Percentiles rank a stretch among this genome's conserved stretches.
phyloP scores from a whole-genome alignment of 148 eudicot genomes.

The Polygonum maritimum region DNA sequence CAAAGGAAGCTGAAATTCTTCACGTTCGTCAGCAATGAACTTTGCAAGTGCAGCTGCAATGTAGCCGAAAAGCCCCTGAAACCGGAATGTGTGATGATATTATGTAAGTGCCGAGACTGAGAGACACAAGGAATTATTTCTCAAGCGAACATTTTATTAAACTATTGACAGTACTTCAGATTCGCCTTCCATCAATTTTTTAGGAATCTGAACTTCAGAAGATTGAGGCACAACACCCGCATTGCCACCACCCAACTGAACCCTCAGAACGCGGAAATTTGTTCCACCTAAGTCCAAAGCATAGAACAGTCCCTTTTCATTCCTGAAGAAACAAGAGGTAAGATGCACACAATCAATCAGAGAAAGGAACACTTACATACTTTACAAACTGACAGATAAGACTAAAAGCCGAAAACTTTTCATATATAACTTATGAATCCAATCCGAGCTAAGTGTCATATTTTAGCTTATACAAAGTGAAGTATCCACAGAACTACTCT shows the following conservation, averaged over 20 bases:
- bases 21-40: conserved; percentile 12
- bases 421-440: background rate
- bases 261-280: conserved; percentile 33
- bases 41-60: conserved; percentile 26
- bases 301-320: conserved; percentile 34
- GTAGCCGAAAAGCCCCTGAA: conserved; percentile 35
- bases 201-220: conserved; percentile 23
- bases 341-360: background rate
- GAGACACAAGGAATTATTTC: background rate
- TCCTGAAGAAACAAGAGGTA: conserved; percentile 14
- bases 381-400: background rate
- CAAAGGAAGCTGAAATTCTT: conserved; percentile 19
- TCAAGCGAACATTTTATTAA: background rate
- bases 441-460: background rate
- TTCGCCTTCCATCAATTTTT: conserved; percentile 23
- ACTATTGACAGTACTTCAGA: conserved; percentile 17
- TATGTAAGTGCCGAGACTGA: background rate
- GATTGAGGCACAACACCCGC: conserved; percentile 11
- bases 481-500: too few species aligned
- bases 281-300: conserved; percentile 45
- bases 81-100: background rate
- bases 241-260: conserved; percentile 20
- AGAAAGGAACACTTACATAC: background rate
- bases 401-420: background rate
- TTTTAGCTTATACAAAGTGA: background rate